Conservation (phyloP, 805 yeast species). For the Peterozyma xylosa region DNA sequence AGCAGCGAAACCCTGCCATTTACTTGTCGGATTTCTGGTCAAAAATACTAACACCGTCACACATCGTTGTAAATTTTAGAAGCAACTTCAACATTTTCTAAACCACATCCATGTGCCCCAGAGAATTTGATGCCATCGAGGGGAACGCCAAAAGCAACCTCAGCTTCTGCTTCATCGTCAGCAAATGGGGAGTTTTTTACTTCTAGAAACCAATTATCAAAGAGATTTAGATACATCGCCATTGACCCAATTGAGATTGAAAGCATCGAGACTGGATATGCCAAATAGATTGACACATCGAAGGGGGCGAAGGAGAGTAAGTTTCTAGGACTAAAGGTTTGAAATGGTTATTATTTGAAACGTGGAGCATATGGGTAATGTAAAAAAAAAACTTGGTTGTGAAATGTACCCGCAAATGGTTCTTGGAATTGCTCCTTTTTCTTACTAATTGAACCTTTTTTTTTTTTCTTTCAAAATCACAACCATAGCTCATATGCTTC, state of each 20-base stretch:
- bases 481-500: too few species aligned
- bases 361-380: too few species aligned
- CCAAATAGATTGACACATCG: slow-evolving; percentile 26
- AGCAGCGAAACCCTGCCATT: neutral
- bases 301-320: too few species aligned
- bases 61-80: neutral
- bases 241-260: slow-evolving; percentile 69
- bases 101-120: slow-evolving; percentile 32
- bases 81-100: slow-evolving; percentile 1
- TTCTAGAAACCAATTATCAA: slow-evolving; percentile 62
- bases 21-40: neutral
- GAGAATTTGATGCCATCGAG: slow-evolving; percentile 19
- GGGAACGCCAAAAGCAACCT: slow-evolving; percentile 4
- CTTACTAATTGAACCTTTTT: too few species aligned
- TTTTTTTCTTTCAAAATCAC: too few species aligned
- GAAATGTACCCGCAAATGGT: too few species aligned
- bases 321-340: too few species aligned
- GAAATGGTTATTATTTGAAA: too few species aligned
- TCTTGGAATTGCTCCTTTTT: too few species aligned
- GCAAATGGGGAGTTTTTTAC: slow-evolving; percentile 18
- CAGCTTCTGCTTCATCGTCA: slow-evolving; percentile 1
- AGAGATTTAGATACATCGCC: slow-evolving; percentile 60
- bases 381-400: too few species aligned
- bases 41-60: neutral
- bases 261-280: slow-evolving; percentile 78